Conservation (phyloP, 2,329 filamentous ascomycete species). For the Monilinia fructigena region DNA sequence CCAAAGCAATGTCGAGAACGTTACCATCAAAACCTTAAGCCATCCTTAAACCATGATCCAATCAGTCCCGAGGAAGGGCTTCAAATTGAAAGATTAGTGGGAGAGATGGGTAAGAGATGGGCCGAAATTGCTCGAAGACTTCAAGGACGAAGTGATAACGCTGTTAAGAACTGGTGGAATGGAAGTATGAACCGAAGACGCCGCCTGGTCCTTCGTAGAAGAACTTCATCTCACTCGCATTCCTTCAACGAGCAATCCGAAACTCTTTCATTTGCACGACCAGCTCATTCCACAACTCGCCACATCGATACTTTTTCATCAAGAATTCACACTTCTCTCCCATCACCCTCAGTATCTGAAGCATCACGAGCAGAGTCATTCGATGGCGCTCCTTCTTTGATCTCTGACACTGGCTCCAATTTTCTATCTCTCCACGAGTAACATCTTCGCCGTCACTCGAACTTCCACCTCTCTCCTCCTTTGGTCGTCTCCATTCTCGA, state of each 20-base stretch:
- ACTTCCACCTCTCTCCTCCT: constrained; percentile 36
- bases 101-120: constrained; percentile 81
- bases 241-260: constrained; percentile 39
- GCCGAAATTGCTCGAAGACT: constrained; percentile 85
- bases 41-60: constrained; percentile 68
- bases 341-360: constrained; percentile 63
- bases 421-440: constrained; percentile 55
- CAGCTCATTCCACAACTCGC: constrained; percentile 26
- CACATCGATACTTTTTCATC: constrained; percentile 36
- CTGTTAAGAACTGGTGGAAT: constrained; percentile 98
- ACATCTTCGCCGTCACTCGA: constrained; percentile 38
- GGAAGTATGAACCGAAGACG: constrained; percentile 80
- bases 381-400: constrained; percentile 64
- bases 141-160: constrained; percentile 85
- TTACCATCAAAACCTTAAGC: constrained; percentile 90
- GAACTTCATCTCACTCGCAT: constrained; percentile 34
- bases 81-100: constrained; percentile 74
- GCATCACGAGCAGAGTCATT: constrained; percentile 56
- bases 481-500: constrained; percentile 28
- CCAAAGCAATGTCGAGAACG: constrained; percentile 95
- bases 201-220: constrained; percentile 39
- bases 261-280: constrained; percentile 38
- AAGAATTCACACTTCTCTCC: constrained; percentile 55
- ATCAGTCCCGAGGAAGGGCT: constrained; percentile 69
- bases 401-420: constrained; percentile 66